Evolutionary conservation across 164 flowering plant species (phyloP).

Genomic region (Brasenia schreberi): DNA sequence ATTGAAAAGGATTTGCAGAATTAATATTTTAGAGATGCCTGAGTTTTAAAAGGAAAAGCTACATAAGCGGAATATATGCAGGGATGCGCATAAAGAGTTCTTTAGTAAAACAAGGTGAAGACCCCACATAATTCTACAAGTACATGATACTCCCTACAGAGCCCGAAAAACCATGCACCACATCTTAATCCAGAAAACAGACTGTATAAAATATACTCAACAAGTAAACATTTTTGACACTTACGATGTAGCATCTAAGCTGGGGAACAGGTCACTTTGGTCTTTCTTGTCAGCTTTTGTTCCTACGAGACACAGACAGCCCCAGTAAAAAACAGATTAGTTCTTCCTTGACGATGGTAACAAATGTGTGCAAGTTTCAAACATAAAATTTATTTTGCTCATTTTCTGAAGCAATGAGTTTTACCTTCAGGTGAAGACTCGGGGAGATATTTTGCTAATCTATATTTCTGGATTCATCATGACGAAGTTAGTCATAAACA

Average conservation of each 20-base stretch:
- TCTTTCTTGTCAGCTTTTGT: slow-evolving; percentile 69
- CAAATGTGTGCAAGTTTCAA: neutral
- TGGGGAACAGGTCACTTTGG: slow-evolving; percentile 41
- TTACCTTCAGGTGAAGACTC: slow-evolving; percentile 87
- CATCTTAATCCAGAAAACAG: neutral
- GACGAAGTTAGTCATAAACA: neutral
- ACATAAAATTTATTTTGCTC: neutral
- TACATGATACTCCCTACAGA: no score
- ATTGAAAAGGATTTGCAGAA: no score
- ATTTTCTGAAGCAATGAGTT: slow-evolving; percentile 9
- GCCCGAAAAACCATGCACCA: neutral
- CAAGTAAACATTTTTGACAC: slow-evolving; percentile 18
- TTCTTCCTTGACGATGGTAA: neutral
- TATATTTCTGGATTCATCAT: slow-evolving; percentile 63
- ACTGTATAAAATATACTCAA: slow-evolving; percentile 1
- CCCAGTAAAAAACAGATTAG: neutral
- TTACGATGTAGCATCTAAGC: slow-evolving; percentile 73
- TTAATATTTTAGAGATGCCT: no score
- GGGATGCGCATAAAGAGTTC: no score
- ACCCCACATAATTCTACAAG: no score
- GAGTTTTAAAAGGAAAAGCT: no score
- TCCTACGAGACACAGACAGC: slow-evolving; percentile 21
- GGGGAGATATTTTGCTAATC: slow-evolving; percentile 90
- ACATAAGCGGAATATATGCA: no score
- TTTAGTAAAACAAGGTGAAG: no score